Evolutionary conservation across 805 yeast genomes (phyloP).

Genomic region (Candida peoriensis): DNA sequence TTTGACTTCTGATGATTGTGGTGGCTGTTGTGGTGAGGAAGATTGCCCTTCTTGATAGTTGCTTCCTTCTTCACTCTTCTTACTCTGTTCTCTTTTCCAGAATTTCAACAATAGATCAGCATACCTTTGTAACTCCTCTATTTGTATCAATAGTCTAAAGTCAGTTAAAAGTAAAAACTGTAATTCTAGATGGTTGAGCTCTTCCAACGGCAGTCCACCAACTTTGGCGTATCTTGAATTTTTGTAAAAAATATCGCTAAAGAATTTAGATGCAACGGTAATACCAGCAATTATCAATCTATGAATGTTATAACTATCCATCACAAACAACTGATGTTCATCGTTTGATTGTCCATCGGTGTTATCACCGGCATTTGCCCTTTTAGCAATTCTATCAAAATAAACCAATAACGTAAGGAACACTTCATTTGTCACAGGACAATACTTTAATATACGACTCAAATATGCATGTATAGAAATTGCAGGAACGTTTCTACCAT

Average conservation of each 20-base stretch:
- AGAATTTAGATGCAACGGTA: conserved; percentile 92
- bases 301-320: conserved; percentile 95
- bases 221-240: conserved; percentile 92
- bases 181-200: conserved; percentile 84
- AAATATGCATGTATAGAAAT: conserved; percentile 86
- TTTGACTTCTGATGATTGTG: background rate
- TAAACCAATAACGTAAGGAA: conserved; percentile 85
- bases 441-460: conserved; percentile 86
- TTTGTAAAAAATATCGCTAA: conserved; percentile 90
- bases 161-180: conserved; percentile 83
- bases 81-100: conserved; percentile 60
- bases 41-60: background rate
- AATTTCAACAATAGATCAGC: conserved; percentile 82
- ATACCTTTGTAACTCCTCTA: conserved; percentile 86
- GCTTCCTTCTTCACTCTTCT: conserved; percentile 5
- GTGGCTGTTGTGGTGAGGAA: background rate
- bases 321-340: conserved; percentile 69
- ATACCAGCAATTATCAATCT: conserved; percentile 90
- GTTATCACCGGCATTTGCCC: conserved; percentile 52
- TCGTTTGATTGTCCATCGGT: conserved; percentile 8
- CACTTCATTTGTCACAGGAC: conserved; percentile 98
- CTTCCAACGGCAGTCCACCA: conserved; percentile 92
- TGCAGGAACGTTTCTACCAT: conserved; percentile 96
- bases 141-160: conserved; percentile 79
- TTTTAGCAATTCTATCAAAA: conserved; percentile 88